A percentile compares a stretch with the other conserved stretches of the same genome.
Conservation (phyloP, 371 early-diverging fungal genomes). For the Mucor saturninus region DNA sequence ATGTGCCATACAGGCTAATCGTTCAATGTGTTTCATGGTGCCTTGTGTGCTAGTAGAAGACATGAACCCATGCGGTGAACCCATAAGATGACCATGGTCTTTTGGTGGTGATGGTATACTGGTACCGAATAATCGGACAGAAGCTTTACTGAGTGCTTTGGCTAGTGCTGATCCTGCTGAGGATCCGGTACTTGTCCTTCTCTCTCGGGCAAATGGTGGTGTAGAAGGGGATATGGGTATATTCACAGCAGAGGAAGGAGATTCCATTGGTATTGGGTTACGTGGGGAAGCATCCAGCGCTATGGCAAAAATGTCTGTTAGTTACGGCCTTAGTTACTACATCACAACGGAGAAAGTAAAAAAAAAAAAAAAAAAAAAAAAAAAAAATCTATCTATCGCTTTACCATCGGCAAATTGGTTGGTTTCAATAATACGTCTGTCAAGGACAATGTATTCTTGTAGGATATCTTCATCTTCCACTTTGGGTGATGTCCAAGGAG, state of each 20-base stretch:
- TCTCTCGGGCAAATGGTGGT: conserved; percentile 46
- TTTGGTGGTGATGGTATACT: conserved; percentile 57
- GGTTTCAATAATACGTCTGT: conserved; percentile 81
- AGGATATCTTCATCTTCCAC: conserved; percentile 62
- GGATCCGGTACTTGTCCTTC: conserved; percentile 41
- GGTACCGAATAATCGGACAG: conserved; percentile 62
- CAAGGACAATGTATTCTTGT: conserved; percentile 87
- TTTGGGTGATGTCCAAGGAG: conserved; percentile 11
- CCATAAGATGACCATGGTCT: conserved; percentile 17
- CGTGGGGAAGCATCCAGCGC: conserved; percentile 1
- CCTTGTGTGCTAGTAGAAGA: neutral
- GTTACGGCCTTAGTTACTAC: neutral
- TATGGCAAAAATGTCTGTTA: neutral
- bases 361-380: neutral
- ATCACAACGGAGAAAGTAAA: neutral
- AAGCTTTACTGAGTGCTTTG: conserved; percentile 65
- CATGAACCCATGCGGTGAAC: conserved; percentile 44
- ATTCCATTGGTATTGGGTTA: neutral
- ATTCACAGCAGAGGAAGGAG: conserved; percentile 26
- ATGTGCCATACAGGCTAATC: conserved; percentile 67
- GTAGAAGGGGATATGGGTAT: conserved; percentile 41
- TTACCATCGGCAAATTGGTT: conserved; percentile 87
- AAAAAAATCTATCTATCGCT: neutral
- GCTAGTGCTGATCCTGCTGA: conserved; percentile 61
- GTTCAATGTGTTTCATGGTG: conserved; percentile 58